Conservation (phyloP, 768 basidiomycete genomes). For the Boletellus ananas region DNA sequence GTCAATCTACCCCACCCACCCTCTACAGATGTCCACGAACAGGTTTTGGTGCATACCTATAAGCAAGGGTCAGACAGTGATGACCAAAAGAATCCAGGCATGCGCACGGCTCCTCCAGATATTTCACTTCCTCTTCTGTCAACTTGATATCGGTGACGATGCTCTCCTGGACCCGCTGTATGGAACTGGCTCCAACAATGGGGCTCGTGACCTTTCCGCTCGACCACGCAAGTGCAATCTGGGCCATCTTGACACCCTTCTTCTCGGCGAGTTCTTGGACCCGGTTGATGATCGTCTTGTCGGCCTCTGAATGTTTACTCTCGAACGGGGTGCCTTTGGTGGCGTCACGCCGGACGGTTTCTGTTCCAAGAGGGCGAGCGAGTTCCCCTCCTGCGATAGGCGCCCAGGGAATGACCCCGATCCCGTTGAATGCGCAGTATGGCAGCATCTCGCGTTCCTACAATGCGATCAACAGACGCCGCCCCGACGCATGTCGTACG, state of each 20-base stretch:
- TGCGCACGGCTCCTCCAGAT: constrained; percentile 30
- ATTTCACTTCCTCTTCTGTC: constrained; percentile 28
- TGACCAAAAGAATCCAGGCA: neutral
- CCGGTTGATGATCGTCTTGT: constrained; percentile 35
- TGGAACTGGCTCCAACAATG: constrained; percentile 39
- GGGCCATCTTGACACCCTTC: constrained; percentile 34
- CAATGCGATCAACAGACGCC: neutral
- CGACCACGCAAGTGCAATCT: constrained; percentile 44
- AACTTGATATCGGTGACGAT: constrained; percentile 25
- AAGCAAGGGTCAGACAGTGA: neutral
- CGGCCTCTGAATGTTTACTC: constrained; percentile 22
- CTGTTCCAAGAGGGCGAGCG: constrained; percentile 33
- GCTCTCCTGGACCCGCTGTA: constrained; percentile 28
- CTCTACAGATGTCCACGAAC: constrained; percentile 17
- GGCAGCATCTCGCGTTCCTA: constrained; percentile 45
- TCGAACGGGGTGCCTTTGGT: constrained; percentile 24
- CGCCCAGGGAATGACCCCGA: constrained; percentile 51
- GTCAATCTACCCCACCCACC: neutral
- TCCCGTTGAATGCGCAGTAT: constrained; percentile 46
- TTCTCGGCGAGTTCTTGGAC: constrained; percentile 37
- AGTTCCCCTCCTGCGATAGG: constrained; percentile 41
- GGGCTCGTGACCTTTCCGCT: constrained; percentile 40
- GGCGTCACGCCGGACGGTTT: constrained; percentile 17
- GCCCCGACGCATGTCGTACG: neutral
- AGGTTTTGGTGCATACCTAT: constrained; percentile 19